Evolutionary conservation across 148 eudicot species (phyloP).

Genomic region (Nyssa sinensis): DNA sequence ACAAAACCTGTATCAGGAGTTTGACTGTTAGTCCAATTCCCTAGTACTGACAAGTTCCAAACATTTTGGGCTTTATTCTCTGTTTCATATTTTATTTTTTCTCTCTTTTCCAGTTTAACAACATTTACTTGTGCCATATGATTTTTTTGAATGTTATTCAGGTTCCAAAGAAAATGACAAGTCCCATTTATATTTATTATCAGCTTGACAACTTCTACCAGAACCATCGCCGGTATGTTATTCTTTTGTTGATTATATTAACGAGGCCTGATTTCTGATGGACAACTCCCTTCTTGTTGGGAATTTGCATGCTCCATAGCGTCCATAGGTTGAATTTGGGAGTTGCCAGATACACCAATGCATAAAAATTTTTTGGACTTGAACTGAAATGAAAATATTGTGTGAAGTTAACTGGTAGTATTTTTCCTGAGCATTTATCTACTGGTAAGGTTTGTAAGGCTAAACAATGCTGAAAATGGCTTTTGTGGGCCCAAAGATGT

Average conservation of each 20-base stretch:
- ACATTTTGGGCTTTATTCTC: not conserved
- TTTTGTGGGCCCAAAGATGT: not conserved
- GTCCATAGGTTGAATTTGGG: not conserved
- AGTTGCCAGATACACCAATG: not conserved
- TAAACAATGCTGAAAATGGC: not conserved
- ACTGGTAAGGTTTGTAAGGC: not conserved
- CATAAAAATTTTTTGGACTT: not conserved
- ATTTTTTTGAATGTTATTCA: conserved; percentile 30
- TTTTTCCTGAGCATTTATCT: no score
- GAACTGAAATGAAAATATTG: not conserved
- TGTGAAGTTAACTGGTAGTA: not conserved
- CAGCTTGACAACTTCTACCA: conserved; percentile 64
- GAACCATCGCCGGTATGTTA: conserved; percentile 58
- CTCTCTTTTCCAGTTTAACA: not conserved
- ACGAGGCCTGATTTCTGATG: not conserved
- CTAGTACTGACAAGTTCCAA: conserved; percentile 3
- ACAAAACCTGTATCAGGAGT: conserved; percentile 66
- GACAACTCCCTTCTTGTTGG: no score
- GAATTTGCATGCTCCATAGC: not conserved
- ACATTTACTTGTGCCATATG: conserved; percentile 1
- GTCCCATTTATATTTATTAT: conserved; percentile 70
- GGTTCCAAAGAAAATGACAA: conserved; percentile 77
- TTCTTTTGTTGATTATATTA: not conserved
- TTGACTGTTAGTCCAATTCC: conserved; percentile 48
- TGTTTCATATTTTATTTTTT: not conserved